Evolutionary conservation across 2,329 filamentous ascomycete species (phyloP), one percentile per base, ranked within the genome.

Genomic region (Penicillium sp.): DNA sequence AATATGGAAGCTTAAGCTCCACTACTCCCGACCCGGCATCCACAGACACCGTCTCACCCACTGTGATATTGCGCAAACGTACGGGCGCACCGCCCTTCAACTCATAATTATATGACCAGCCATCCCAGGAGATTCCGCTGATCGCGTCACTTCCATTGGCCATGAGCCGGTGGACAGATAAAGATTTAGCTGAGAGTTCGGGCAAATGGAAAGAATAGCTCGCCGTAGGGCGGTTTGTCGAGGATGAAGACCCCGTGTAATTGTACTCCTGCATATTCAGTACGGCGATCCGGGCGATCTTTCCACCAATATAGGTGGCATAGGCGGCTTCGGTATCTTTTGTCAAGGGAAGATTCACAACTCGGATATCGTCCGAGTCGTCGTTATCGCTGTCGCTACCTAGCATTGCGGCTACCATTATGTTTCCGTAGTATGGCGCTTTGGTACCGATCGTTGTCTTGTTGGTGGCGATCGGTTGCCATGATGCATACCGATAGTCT

Each of bases 141-240:
- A 87, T 80, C 9, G 86, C 85, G 71, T 88, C 84, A 60, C 83
- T 87, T 0, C 86, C 86, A 68, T 87, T 87, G 2, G 86, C 85
- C 49, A 76, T 67, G 31, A 88, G 69, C 26, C 84, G 72, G 65
- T 83, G 76, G 50, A 86, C 74, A 0, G 56, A 61, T 2, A 75
- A 67, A 1, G 62, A 65, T 21, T 62, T 62, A 60, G 62, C 45
- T 65, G 54, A 46, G 27, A 22, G 39, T 7, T 39, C 48, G 39
- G 69, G 65, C 47, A 71, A 44, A 47, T 58, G 66, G 58, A 72
- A 71, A 21, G 37, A 47, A 49, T 71, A 71, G 10, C 39, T 65
- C 10, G 63, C 60, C 14, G 52, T 56, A 8, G 63, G 68, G 3
- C 66, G 60, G 55, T 56, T 65, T 66, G 9, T 65, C 69, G 8